Evolutionary conservation across 768 basidiomycete species (phyloP), one percentile per base, ranked within the genome.

Genomic region (Terana coerulea): DNA sequence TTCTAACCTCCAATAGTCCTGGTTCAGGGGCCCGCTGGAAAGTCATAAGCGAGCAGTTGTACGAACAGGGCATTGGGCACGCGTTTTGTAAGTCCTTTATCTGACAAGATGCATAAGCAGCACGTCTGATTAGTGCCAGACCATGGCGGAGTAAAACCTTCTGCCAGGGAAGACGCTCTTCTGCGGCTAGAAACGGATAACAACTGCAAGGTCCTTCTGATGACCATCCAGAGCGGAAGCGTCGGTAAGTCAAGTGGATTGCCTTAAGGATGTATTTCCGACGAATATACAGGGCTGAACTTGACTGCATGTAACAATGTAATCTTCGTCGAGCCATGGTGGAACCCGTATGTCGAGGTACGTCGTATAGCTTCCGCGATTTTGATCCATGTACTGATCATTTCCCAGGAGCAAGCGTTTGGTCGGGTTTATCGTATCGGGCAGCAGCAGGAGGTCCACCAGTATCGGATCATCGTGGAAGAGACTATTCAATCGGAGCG

Each of bases 401-500:
- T 22, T 8, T 33, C 22, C 5, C 24, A 57, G 56, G 52, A 53
- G 14, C 56, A 57, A 52, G 69, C 67, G 8, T 60, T 67, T 36
- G 69, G 67, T 31, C 59, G 69, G 10, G 64, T 65, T 15, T 64
- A 67, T 51, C 63, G 68, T 7, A 64, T 69, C 19, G 69, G 69
- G 2, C 69, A 69, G 35, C 59, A 61, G 37, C 53, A 56, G 28
- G 42, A 56, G 5, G 66, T 68, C 5, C 43, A 60, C 35, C 64
- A 69, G 6, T 57, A 57, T 28, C 31, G 40, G 25, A 14, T 53
- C 14, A n/a, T 47, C n/a, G 51, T 39, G 2, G 12, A 14, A 22
- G 49, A 50, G 22, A 57, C 56, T 9, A 51, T 57, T 12, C 47
- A 57, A 30, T 14, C 14, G 15, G 42, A 46, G 8, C 28, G 17